A percentile compares a stretch with the other conserved stretches of the same genome.
phyloP scores from a whole-genome alignment of 2,329 filamentous ascomycete species.

The Pseudogymnoascus sp. region DNA sequence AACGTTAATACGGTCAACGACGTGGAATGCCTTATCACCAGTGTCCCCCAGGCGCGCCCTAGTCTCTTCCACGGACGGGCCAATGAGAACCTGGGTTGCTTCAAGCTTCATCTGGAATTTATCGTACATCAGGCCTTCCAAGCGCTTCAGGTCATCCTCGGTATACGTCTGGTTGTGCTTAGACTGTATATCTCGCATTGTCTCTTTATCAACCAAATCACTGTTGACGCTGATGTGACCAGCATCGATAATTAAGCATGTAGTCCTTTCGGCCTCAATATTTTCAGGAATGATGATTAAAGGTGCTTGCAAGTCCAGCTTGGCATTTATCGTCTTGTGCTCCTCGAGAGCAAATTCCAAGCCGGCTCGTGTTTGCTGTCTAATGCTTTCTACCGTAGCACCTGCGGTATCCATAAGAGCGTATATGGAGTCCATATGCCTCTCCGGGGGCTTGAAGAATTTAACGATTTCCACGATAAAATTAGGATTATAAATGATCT shows the following conservation, averaged over 20 bases:
- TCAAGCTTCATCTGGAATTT: conserved; percentile 89
- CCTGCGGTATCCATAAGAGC: conserved; percentile 93
- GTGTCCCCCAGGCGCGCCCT: conserved; percentile 68
- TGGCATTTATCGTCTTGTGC: conserved; percentile 95
- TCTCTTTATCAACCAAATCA: conserved; percentile 86
- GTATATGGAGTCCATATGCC: conserved; percentile 97
- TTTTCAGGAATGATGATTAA: conserved; percentile 95
- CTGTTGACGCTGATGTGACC: conserved; percentile 93
- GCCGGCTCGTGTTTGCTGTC: conserved; percentile 91
- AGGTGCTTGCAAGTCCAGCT: conserved; percentile 89
- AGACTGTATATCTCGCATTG: conserved; percentile 78
- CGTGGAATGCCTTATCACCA: conserved; percentile 68
- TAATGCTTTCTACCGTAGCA: conserved; percentile 86
- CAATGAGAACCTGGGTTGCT: conserved; percentile 91
- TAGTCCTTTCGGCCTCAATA: conserved; percentile 70
- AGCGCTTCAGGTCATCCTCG: conserved; percentile 76
- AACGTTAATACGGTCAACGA: conserved; percentile 95
- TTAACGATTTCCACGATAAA: conserved; percentile 85
- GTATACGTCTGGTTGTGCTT: conserved; percentile 85
- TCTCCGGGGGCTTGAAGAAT: conserved; percentile 93
- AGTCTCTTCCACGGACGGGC: conserved; percentile 83
- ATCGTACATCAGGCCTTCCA: conserved; percentile 96
- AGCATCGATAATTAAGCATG: conserved; percentile 90
- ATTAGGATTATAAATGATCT: conserved; percentile 94
- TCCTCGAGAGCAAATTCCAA: conserved; percentile 95